Conservation (phyloP, 257 asterid species). For the Solanum etuberosum region DNA sequence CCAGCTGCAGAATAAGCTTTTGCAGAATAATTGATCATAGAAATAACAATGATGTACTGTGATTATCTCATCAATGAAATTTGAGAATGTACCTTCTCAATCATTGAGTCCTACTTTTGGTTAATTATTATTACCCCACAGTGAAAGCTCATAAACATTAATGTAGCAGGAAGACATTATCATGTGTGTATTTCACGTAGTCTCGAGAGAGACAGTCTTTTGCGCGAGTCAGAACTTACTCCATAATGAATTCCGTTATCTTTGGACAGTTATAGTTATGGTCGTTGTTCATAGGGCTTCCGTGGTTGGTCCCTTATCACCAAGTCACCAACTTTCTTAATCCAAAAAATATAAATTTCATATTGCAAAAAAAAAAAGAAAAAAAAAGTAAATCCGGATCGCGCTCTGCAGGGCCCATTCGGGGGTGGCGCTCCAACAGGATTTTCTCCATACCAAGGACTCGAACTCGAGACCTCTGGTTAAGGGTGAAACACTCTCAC, state of each 20-base stretch:
- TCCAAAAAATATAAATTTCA: background rate
- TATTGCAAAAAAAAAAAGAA: background rate
- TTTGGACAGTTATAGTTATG: background rate
- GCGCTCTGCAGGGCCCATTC: no score
- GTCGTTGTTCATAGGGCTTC: background rate
- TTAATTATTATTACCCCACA: background rate
- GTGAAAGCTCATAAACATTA: background rate
- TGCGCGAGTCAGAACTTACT: background rate
- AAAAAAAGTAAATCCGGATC: no score
- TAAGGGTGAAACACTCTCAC: no score
- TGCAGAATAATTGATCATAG: background rate
- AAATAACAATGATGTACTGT: background rate
- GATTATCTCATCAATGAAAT: background rate
- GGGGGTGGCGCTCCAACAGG: no score
- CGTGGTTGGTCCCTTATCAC: background rate
- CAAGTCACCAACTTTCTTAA: background rate
- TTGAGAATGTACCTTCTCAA: background rate
- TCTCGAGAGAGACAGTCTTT: background rate
- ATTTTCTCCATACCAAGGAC: no score
- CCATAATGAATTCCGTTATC: background rate
- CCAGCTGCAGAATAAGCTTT: conserved; percentile 24
- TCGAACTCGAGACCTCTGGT: no score
- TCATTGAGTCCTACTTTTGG: background rate
- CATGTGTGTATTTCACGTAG: background rate
- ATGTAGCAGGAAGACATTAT: background rate